Conservation (phyloP, 2,329 filamentous ascomycete species). For the Leptographium flavum region DNA sequence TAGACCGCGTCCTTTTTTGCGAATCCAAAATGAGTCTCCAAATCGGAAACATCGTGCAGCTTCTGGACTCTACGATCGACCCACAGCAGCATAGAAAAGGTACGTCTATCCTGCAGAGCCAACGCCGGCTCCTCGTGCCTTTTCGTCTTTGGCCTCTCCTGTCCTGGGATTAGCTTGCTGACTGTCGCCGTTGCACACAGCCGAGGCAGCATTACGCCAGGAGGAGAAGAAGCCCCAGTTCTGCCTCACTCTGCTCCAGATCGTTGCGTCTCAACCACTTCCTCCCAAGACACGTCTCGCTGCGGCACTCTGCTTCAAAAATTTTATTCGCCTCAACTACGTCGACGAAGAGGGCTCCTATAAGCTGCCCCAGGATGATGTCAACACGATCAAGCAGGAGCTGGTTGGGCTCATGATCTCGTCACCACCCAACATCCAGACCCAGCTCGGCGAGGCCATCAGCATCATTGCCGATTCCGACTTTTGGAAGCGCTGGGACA, state of each 20-base stretch:
- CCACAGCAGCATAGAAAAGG: slow-evolving; percentile 81
- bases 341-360: slow-evolving; percentile 91
- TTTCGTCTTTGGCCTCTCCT: background rate
- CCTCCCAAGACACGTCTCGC: slow-evolving; percentile 71
- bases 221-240: slow-evolving; percentile 78
- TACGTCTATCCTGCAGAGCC: slow-evolving; percentile 19
- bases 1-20: background rate
- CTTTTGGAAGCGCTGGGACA: slow-evolving; percentile 93
- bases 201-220: slow-evolving; percentile 64
- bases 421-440: slow-evolving; percentile 74
- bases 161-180: too few species aligned
- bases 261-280: slow-evolving; percentile 63
- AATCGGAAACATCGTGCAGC: slow-evolving; percentile 53
- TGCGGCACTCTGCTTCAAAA: slow-evolving; percentile 92
- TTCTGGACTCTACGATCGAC: slow-evolving; percentile 84
- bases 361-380: slow-evolving; percentile 71
- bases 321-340: slow-evolving; percentile 91
- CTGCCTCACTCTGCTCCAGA: slow-evolving; percentile 76
- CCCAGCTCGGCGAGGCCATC: slow-evolving; percentile 90
- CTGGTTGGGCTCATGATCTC: slow-evolving; percentile 94
- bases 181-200: slow-evolving; percentile 28
- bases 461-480: slow-evolving; percentile 96
- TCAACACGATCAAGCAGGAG: slow-evolving; percentile 82
- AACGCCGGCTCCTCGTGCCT: background rate
- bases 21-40: slow-evolving; percentile 37